phyloP scores from a whole-genome alignment of 1,284 basidiomycete species.

The Ganoderma lucidum region DNA sequence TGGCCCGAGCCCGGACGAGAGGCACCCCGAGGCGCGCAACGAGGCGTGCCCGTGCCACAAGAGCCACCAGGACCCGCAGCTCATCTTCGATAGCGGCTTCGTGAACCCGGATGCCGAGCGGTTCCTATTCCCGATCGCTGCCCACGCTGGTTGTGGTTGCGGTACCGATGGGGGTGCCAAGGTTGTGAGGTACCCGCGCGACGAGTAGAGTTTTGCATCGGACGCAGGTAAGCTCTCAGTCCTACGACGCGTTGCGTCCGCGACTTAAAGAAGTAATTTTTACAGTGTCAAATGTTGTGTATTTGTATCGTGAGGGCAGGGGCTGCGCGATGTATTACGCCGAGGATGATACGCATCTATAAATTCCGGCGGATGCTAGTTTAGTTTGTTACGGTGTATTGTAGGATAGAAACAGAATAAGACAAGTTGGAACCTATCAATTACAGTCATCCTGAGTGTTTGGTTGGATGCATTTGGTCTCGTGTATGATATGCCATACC shows the following conservation, averaged over 20 bases:
- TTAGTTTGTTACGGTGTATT: not conserved
- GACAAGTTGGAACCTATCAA: not conserved
- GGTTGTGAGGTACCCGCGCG: not conserved
- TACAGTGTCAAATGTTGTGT: not conserved
- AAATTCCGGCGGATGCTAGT: not conserved
- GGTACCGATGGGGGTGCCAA: not conserved
- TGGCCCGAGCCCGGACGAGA: conserved; percentile 6
- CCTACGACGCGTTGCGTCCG: not conserved
- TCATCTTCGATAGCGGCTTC: not conserved
- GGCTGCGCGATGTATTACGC: not conserved
- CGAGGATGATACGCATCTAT: not conserved
- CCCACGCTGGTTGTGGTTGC: not conserved
- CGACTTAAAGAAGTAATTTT: not conserved
- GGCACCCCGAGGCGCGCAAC: not conserved
- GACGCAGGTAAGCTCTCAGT: not conserved
- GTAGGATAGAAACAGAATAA: not conserved
- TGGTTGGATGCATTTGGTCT: too few relatives aligned
- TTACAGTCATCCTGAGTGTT: not conserved
- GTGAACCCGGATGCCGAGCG: conserved; percentile 1
- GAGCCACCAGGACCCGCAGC: conserved; percentile 12
- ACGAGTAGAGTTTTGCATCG: not conserved
- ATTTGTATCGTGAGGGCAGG: not conserved
- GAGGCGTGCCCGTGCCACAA: not conserved
- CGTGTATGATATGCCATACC: too few relatives aligned
- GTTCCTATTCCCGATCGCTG: conserved; percentile 1